Percentiles rank a stretch among this genome's conserved stretches.
phyloP scores from a whole-genome alignment of 2,329 filamentous ascomycete genomes.

The Drechslerella coelobrocha region DNA sequence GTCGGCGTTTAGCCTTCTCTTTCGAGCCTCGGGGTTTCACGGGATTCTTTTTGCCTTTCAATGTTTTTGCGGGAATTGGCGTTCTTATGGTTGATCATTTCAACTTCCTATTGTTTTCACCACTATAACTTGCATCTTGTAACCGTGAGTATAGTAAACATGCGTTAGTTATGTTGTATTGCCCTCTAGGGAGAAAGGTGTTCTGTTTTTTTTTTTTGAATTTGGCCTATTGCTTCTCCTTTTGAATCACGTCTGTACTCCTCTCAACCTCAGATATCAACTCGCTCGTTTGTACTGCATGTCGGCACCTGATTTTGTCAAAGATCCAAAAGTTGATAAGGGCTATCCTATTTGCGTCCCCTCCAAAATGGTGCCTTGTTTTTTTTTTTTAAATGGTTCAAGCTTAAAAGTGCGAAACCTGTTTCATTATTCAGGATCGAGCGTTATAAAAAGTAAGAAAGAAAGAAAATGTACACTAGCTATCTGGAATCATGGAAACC shows the following conservation, averaged over 20 bases:
- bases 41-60: not conserved
- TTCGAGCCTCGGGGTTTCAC: not conserved
- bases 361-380: no score
- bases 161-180: not conserved
- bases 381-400: no score
- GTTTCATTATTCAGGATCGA: slow-evolving; percentile 8
- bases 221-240: not conserved
- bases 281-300: not conserved
- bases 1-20: slow-evolving; percentile 5
- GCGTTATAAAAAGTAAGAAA: not conserved
- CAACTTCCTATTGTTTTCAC: not conserved
- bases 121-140: not conserved
- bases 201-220: not conserved
- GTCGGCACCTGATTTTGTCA: not conserved
- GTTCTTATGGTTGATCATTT: not conserved
- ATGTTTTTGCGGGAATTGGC: not conserved
- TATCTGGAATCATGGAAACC: not conserved
- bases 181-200: not conserved
- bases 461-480: not conserved
- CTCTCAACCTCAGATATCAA: not conserved
- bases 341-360: no score
- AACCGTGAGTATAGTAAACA: not conserved
- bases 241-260: not conserved
- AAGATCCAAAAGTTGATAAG: not conserved
- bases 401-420: not conserved